Evolutionary conservation across 1,284 basidiomycete species (phyloP), one percentile per base, ranked within the genome.

Genomic region (Coniophora puteana): DNA sequence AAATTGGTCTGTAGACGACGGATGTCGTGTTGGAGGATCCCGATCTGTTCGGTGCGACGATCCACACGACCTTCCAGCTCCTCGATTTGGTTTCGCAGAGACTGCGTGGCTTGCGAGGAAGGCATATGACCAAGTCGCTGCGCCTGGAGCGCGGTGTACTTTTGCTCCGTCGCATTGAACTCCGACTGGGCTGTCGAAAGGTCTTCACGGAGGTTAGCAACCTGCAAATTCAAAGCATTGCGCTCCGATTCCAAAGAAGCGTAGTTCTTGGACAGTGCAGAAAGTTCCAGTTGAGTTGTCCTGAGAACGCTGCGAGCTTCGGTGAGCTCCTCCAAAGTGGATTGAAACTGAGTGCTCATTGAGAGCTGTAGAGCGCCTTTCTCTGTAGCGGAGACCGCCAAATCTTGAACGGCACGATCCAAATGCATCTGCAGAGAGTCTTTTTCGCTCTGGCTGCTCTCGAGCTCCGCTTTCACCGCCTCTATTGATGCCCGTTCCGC

Each of bases 11-110:
- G 85, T 26, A 89, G 62, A 24, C 83, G 72, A 54, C 74, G 72
- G 51, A 82, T 81, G 45, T 89, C 85, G 50, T 87, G 83, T 46
- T 86, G 83, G 43, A 83, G 80, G 36, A 83, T 69, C 8, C 78
- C 78, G 49, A 87, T 79, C 54, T 83, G 80, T 51, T 87, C 78
- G 3, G 76, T 85, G 26, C 78, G 67, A 29, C 83, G 67, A 48
- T 71, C 47, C 24, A 88, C 70, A 7, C 81, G 74, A 11, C 54
- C 62, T 46, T 87, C 80, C 16, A 86, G 72, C 46, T 82, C 77
- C 41, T 74, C 66, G 46, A 89, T 78, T 48, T 85, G 82, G 11
- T 68, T 62, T 34, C 72, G 73, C 21, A 88, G 66, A 13, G 75
- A 65, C 5, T 62, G 66, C n/a, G 71, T 71, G 7, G 72, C 72